These are phyloP conservation scores for Rhododendron ovatum DNA, from an alignment of 148 eudicot species.

Conservation along the genomic window DNA sequence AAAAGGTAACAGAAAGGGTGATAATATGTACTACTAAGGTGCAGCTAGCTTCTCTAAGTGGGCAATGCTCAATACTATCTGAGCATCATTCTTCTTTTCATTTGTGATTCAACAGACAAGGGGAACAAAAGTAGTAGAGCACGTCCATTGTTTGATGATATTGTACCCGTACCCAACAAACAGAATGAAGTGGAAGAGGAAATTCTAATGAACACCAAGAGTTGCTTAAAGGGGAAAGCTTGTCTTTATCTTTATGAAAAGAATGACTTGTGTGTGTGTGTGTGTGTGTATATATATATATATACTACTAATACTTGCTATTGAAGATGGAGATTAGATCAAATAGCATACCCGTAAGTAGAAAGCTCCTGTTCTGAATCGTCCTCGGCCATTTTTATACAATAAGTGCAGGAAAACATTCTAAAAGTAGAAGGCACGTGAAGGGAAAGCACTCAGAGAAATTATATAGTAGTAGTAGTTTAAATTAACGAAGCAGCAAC, in stretches of 20 bases:
- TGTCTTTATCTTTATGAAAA: background rate
- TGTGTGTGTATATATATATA: background rate
- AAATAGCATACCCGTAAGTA: background rate
- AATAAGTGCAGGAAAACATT: background rate
- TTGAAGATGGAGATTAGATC: background rate
- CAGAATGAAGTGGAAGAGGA: background rate
- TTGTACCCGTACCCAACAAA: background rate
- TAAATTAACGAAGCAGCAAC: background rate
- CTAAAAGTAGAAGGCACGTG: background rate
- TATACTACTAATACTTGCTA: background rate
- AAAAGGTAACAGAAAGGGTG: background rate
- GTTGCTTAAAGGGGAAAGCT: slow-evolving; percentile 1
- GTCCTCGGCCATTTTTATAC: background rate
- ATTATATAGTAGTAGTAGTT: background rate
- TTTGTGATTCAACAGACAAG: background rate
- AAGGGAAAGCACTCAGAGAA: background rate
- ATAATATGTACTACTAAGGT: background rate
- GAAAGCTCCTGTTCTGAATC: background rate
- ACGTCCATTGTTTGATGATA: background rate
- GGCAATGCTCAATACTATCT: background rate
- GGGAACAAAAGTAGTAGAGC: background rate
- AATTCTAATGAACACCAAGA: background rate
- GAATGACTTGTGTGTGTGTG: background rate
- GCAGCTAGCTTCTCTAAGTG: background rate
- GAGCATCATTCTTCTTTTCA: background rate